Conservation (phyloP, 2,329 filamentous ascomycete genomes). For the Elsinoe necatrix region DNA sequence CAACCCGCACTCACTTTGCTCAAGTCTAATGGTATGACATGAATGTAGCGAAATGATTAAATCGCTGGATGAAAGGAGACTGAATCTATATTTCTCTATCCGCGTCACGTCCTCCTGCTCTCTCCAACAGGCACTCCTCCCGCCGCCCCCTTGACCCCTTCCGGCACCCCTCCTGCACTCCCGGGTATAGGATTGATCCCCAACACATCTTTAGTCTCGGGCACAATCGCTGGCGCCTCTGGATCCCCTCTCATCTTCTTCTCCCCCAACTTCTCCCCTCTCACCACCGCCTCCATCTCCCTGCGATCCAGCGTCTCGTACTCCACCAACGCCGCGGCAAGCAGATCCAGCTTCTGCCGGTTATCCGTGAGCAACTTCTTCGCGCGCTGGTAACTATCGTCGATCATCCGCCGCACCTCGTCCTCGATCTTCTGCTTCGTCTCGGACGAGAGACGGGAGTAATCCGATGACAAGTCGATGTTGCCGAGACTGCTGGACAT, state of each 20-base stretch:
- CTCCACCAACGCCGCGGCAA: constrained; percentile 83
- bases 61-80: constrained; percentile 9
- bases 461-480: constrained; percentile 75
- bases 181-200: neutral
- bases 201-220: constrained; percentile 34
- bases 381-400: constrained; percentile 71
- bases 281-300: constrained; percentile 84
- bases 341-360: constrained; percentile 73
- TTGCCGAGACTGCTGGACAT: constrained; percentile 86
- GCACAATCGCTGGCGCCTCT: constrained; percentile 58
- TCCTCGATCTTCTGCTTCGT: constrained; percentile 80
- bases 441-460: constrained; percentile 71
- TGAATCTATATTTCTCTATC: neutral
- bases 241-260: constrained; percentile 57
- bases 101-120: neutral
- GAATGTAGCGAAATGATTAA: neutral
- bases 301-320: constrained; percentile 87
- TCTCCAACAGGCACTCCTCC: constrained; percentile 6
- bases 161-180: neutral
- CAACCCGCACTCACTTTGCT: neutral
- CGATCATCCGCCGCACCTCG: constrained; percentile 77
- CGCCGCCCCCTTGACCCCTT: constrained; percentile 5
- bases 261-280: constrained; percentile 68
- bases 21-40: neutral
- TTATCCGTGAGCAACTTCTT: constrained; percentile 61